Evolutionary conservation across 176 grass and related monocot genomes (phyloP), one percentile per base, ranked within the genome.

Genomic region (Oryza longistaminata): DNA sequence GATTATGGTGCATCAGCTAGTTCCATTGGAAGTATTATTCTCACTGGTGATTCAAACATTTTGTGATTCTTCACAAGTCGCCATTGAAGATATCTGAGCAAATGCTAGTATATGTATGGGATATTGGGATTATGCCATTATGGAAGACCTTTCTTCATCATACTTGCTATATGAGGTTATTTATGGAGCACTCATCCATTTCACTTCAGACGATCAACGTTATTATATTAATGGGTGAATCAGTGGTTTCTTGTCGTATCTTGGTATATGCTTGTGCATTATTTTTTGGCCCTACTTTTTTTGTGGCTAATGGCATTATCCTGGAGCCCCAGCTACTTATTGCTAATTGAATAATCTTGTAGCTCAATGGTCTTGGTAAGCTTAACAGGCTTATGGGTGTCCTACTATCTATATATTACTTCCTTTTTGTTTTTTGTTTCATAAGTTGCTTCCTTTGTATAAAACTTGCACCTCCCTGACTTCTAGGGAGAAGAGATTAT

Each of bases 401-500:
- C 42, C 60, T 16, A 62, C 58, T 73, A 83, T 86, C 60, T 90
- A 73, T 26, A 67, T 77, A 73, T 74, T 9, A 2, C 33, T 81
- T 26, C 27, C 67, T 80, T 92, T 79, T 85, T 1, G 12, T 82
- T 77, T 49, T 48, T 65, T 73, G 9, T 66, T 22, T 61, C 39
- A 34, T 34, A 5, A 61, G 17, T 25, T 25, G n/a, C 44, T 86
- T 84, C 73, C 52, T 82, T 82, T 34, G 9, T 75, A 84, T 87
- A 70, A 80, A 73, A 65, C 8, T 33, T 70, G 75, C 34, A 70
- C 42, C 77, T 68, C 80, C 70, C 29, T 84, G 66, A 71, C 22
- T 76, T 79, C 12, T 64, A 97, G 94, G 94, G 48, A 91, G 94
- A 83, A 88, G 94, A 66, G 94, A 97, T 48, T 89, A 90, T 88